A percentile compares a stretch with the other conserved stretches of the same genome.
These are phyloP conservation scores for Trichothecium sympodiale DNA, from an alignment of 2,329 filamentous ascomycete species.

Conservation along the genomic window DNA sequence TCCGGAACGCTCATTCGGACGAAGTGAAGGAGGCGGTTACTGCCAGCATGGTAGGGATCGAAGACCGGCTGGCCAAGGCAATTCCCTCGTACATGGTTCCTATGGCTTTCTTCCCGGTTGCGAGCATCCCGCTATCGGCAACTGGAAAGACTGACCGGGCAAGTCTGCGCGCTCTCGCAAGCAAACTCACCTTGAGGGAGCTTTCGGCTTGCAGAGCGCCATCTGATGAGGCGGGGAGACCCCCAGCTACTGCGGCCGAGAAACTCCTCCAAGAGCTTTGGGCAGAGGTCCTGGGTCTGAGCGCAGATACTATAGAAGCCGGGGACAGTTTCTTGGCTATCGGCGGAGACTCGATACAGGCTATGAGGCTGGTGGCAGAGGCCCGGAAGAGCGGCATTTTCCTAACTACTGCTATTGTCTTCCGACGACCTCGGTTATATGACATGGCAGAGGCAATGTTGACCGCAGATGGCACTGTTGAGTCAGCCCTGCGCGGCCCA, in stretches of 20 bases:
- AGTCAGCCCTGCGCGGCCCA: not conserved
- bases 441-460: conserved; percentile 34
- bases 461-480: not conserved
- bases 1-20: not conserved
- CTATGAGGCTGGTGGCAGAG: conserved; percentile 50
- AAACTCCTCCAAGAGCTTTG: conserved; percentile 1
- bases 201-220: too few relatives aligned
- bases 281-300: conserved; percentile 3
- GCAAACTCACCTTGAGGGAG: too few relatives aligned
- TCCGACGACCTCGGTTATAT: conserved; percentile 32
- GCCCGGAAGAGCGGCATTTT: conserved; percentile 34
- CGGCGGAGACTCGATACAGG: conserved; percentile 48
- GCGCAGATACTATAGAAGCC: conserved; percentile 25
- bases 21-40: conserved; percentile 34
- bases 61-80: conserved; percentile 9
- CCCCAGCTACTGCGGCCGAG: not conserved
- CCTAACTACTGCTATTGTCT: conserved; percentile 44
- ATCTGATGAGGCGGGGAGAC: too few relatives aligned
- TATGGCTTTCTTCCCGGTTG: conserved; percentile 58
- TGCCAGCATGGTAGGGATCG: conserved; percentile 28
- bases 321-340: conserved; percentile 50
- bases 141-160: conserved; percentile 73
- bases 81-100: conserved; percentile 75
- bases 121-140: conserved; percentile 55
- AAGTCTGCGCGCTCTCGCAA: too few relatives aligned